Percentiles rank a stretch among this genome's conserved stretches.
These are phyloP conservation scores for Scleroderma bovista DNA, from an alignment of 768 basidiomycete species.

Conservation along the genomic window DNA sequence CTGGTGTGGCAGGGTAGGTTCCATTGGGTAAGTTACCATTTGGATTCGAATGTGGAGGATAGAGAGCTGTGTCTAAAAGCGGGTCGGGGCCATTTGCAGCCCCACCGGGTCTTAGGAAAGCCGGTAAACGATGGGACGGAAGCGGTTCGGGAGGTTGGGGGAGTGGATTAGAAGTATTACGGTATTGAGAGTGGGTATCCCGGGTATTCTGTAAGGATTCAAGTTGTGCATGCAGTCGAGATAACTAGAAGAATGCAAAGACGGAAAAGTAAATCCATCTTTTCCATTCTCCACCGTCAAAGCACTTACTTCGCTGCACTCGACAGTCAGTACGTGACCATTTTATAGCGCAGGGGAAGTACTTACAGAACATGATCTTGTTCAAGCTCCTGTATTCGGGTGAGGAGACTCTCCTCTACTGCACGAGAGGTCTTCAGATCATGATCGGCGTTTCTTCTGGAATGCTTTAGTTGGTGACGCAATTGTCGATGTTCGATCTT, in stretches of 20 bases:
- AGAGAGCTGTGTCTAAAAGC: constrained; percentile 18
- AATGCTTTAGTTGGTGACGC: constrained; percentile 26
- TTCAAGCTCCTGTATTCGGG: constrained; percentile 29
- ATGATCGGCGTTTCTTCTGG: constrained; percentile 22
- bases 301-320: constrained; percentile 26
- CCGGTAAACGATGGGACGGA: constrained; percentile 38
- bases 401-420: constrained; percentile 32
- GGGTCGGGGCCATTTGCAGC: constrained; percentile 15
- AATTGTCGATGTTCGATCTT: constrained; percentile 26
- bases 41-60: constrained; percentile 21
- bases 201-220: constrained; percentile 26
- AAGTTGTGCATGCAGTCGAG: constrained; percentile 32
- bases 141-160: constrained; percentile 53
- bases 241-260: constrained; percentile 23
- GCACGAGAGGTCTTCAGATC: constrained; percentile 33
- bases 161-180: constrained; percentile 42
- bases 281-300: neutral
- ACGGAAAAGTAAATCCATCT: constrained; percentile 10
- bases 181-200: constrained; percentile 24
- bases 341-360: neutral
- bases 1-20: constrained; percentile 4
- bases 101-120: constrained; percentile 33
- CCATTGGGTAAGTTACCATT: constrained; percentile 8
- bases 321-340: constrained; percentile 8
- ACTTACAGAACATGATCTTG: constrained; percentile 23